Conservation (phyloP, 305 asterid species). For the Fraxinus xanthoxyloides region DNA sequence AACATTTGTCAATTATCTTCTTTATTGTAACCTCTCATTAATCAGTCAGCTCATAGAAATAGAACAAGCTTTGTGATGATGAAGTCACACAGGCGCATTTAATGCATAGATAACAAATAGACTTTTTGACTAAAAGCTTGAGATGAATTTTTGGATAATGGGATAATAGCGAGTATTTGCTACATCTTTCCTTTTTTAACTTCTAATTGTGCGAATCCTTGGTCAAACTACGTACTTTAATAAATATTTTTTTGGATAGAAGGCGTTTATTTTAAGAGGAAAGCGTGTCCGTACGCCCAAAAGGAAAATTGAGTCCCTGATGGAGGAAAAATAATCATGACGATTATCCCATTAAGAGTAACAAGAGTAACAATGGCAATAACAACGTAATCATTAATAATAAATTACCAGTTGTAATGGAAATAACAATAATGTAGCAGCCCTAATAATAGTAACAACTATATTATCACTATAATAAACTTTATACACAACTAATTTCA, state of each 20-base stretch:
- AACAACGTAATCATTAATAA: background rate
- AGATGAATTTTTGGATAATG: background rate
- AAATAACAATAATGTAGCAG: background rate
- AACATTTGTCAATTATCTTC: background rate
- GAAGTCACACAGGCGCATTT: background rate
- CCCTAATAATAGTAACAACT: background rate
- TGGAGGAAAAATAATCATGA: background rate
- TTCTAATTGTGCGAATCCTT: background rate
- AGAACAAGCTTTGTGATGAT: background rate
- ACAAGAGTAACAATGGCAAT: background rate
- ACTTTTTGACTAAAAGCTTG: background rate
- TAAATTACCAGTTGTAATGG: background rate
- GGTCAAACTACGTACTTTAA: background rate
- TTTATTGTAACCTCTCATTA: background rate
- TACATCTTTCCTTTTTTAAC: background rate
- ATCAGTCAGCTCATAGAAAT: background rate
- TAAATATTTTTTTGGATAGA: background rate
- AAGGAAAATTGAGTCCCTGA: background rate
- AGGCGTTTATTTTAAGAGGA: background rate
- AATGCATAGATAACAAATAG: background rate
- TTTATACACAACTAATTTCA: background rate
- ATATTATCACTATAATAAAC: background rate
- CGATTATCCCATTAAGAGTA: background rate
- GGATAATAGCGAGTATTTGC: background rate
- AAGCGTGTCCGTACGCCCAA: background rate